A percentile compares a stretch with the other conserved stretches of the same genome.
phyloP scores from a whole-genome alignment of 208 protist species.

The Crithidia expoeki region DNA sequence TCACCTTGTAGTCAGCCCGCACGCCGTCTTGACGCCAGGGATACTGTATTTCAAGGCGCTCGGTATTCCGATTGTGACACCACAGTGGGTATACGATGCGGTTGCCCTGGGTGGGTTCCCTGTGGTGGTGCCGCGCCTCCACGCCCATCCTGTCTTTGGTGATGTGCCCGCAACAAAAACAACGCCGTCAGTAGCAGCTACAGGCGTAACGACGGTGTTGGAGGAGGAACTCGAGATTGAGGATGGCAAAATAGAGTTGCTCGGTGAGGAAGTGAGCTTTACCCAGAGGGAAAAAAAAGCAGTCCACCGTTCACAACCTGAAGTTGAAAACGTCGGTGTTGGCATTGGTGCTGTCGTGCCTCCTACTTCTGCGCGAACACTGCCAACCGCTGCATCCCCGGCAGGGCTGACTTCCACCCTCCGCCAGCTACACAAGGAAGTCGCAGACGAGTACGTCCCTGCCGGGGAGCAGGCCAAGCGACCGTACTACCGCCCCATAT shows the following conservation, averaged over 20 bases:
- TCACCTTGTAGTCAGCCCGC: slow-evolving; percentile 33
- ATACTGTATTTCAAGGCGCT: slow-evolving; percentile 62
- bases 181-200: neutral
- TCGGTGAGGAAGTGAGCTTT: neutral
- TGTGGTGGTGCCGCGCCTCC: slow-evolving; percentile 30
- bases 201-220: neutral
- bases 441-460: slow-evolving; percentile 45
- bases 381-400: neutral
- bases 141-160: slow-evolving; percentile 44
- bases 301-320: no score
- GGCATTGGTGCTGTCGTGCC: neutral
- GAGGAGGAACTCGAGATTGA: neutral
- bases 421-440: slow-evolving; percentile 32
- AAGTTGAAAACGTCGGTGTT: no score
- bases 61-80: slow-evolving; percentile 62
- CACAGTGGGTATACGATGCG: slow-evolving; percentile 78
- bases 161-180: neutral
- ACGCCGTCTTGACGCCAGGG: slow-evolving; percentile 47
- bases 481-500: slow-evolving; percentile 62
- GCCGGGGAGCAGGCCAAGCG: slow-evolving; percentile 45
- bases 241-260: neutral
- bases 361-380: no score
- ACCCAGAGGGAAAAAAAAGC: neutral
- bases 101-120: slow-evolving; percentile 60
- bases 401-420: neutral